Evolutionary conservation across 495 filamentous ascomycete genomes (phyloP), one percentile per base, ranked within the genome.

Genomic region (Talaromyces borbonicus): DNA sequence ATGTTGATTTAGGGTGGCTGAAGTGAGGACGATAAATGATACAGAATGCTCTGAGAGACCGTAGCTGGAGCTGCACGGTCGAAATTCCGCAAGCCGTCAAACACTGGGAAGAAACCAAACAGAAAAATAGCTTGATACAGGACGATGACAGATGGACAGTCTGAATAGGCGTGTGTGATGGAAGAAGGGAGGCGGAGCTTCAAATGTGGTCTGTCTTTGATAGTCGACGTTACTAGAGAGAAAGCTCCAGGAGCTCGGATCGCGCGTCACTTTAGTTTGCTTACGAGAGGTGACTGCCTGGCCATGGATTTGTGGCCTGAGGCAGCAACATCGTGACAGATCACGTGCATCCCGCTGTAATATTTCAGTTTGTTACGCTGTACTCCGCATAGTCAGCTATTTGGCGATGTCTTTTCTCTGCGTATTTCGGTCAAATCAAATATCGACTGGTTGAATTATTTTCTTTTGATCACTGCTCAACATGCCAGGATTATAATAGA

Each of bases 1-100:
- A 11, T 49, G 46, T 27, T 27, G 22, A 20, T 43, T 18, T 12
- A 30, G 6, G 30, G 38, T 14, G 24, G 22, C 31, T 39, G 47
- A 44, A 35, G 49, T 29, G 46, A 30, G 37, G 29, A 43, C n/a
- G 50, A 12, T 33, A 31, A 8, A 41, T 47, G 32, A 33, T 45
- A n/a, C n/a, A n/a, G 24, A 6, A n/a, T 45, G 15, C 19, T 8
- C 33, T 5, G 31, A 8, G 14, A 45, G 26, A 41, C 38, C 12
- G 38, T n/a, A 26, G 23, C n/a, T n/a, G n/a, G n/a, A n/a, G n/a
- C 35, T 38, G 18, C 35, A 11, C 15, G 12, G 35, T 38, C 35
- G 35, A 15, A 20, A 16, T 38, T 20, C 22, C 16, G 35, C n/a
- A 20, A n/a, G 22, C 35, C 19, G 16, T 37, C 3, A 15, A 38